phyloP scores from a whole-genome alignment of 2,329 filamentous ascomycete species.

The Pseudocercospora vitis region DNA sequence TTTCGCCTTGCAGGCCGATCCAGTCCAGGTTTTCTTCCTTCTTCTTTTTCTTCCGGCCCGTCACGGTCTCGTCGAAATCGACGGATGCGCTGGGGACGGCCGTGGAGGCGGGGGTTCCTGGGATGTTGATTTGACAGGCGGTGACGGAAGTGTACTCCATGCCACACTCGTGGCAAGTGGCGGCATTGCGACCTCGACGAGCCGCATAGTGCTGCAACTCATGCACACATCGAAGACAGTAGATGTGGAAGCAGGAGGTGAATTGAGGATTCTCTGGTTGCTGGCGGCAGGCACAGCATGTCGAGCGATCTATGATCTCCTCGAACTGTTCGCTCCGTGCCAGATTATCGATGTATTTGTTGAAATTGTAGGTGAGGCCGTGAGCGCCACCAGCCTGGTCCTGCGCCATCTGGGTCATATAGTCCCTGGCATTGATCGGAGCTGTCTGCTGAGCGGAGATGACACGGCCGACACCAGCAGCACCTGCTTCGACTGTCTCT shows the following conservation, averaged over 20 bases:
- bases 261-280: slow-evolving; percentile 44
- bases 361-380: slow-evolving; percentile 44
- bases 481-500: slow-evolving; percentile 20
- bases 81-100: not conserved
- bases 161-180: slow-evolving; percentile 41
- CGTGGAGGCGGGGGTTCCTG: slow-evolving; percentile 16
- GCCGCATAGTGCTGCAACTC: slow-evolving; percentile 35
- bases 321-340: slow-evolving; percentile 39
- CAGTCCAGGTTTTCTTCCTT: slow-evolving; percentile 38
- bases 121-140: slow-evolving; percentile 1
- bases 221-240: slow-evolving; percentile 53
- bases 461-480: slow-evolving; percentile 22
- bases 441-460: slow-evolving; percentile 23
- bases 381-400: slow-evolving; percentile 35
- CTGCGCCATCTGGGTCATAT: not conserved
- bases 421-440: slow-evolving; percentile 19
- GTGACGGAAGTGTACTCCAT: slow-evolving; percentile 24
- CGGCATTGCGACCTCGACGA: slow-evolving; percentile 24
- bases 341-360: slow-evolving; percentile 43
- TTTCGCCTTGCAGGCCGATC: slow-evolving; percentile 40
- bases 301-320: slow-evolving; percentile 37
- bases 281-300: slow-evolving; percentile 48
- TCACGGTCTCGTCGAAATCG: not conserved
- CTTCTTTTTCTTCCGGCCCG: slow-evolving; percentile 27
- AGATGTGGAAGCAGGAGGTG: slow-evolving; percentile 57